Evolutionary conservation across 2,329 filamentous ascomycete genomes (phyloP), one percentile per base, ranked within the genome.

Genomic region (Botrytis hyacinthi): DNA sequence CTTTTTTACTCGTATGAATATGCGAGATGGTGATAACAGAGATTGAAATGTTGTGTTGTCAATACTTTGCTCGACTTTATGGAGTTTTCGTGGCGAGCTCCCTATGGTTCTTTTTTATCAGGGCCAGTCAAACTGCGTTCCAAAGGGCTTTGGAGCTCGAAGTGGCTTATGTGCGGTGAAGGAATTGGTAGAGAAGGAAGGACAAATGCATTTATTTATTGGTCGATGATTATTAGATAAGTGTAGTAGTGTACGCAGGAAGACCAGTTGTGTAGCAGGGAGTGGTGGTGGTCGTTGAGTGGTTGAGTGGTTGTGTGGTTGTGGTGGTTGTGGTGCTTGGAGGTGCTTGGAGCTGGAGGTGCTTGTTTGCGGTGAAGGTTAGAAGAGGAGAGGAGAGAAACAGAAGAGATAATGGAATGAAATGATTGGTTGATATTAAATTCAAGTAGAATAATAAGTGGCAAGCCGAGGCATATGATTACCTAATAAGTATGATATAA

Each of bases 131-230:
- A 65, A 42, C 4, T 18, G 61, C 22, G 40, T 14, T 22, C 40
- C 61, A 7, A 22, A 46, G n/a, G 8, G 3, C 2, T 74, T 8
- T 66, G 26, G 75, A 72, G 63, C 78, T 76, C 63, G 78, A 77
- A n/a, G 74, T 76, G 54, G 79, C 78, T 68, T 74, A 75, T 46
- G 77, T 72, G 59, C 67, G 73, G 76, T 77, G 77, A 46, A 75
- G 69, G 67, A 71, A 18, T 57, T 8, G 16, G 46, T 29, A 37
- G n/a, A 46, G 65, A 68, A 40, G 22, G 44, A 7, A n/a, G 20
- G 4, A 4, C 26, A 9, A 8, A 22, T n/a, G 46, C 26, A 54
- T 18, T n/a, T 37, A 54, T 48, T 68, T 37, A 54, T 48, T 68
- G 48, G 22, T 68, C 16, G 65, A 20, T 37, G 29, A 4, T 51